Conservation (phyloP, 768 basidiomycete species). For the Lepiota venenata region DNA sequence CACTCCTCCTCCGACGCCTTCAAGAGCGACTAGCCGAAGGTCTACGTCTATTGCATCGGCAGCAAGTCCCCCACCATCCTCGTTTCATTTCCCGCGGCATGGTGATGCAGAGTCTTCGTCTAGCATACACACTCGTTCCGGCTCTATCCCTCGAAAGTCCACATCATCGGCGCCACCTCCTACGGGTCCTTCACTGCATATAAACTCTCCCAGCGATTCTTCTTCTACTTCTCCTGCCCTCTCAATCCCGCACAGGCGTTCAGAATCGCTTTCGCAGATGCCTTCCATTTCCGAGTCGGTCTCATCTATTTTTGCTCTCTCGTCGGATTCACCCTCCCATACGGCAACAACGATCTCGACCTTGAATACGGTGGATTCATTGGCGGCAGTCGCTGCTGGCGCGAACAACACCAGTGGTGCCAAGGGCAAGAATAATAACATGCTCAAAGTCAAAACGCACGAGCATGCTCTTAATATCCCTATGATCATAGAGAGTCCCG, state of each 20-base stretch:
- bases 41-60: conserved; percentile 1
- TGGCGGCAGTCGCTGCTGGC: neutral
- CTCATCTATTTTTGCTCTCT: conserved; percentile 23
- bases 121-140: conserved; percentile 1
- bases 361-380: conserved; percentile 17
- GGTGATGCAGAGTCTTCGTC: conserved; percentile 1
- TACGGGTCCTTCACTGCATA: conserved; percentile 15
- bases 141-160: conserved; percentile 4
- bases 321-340: conserved; percentile 26
- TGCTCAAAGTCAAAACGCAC: conserved; percentile 18
- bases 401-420: neutral
- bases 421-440: conserved; percentile 16
- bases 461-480: conserved; percentile 20
- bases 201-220: conserved; percentile 2
- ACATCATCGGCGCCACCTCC: conserved; percentile 8
- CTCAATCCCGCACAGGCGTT: conserved; percentile 14
- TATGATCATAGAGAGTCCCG: conserved; percentile 35
- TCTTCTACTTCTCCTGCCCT: conserved; percentile 5
- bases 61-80: neutral
- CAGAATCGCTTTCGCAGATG: conserved; percentile 15
- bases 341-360: conserved; percentile 21
- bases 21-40: neutral
- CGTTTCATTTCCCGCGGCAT: neutral
- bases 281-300: conserved; percentile 16
- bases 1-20: conserved; percentile 11